phyloP scores from a whole-genome alignment of 2,329 filamentous ascomycete genomes.

The Penicillium thymicola region DNA sequence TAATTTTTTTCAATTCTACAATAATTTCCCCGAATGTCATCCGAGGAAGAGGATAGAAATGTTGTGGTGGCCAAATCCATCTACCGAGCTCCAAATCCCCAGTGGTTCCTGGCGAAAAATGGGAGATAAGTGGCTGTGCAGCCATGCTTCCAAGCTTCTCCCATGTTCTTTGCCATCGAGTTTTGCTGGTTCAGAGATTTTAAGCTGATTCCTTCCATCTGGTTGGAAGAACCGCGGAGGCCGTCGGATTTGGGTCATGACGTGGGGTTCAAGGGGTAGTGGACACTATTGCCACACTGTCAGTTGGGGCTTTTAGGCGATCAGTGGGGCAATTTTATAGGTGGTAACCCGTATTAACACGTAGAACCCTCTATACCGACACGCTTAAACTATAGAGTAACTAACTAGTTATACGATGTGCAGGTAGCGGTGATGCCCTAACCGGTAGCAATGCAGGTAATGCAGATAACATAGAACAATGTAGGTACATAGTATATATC shows the following conservation, averaged over 20 bases:
- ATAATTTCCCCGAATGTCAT: neutral
- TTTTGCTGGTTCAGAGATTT: neutral
- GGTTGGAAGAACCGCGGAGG: conserved; percentile 15
- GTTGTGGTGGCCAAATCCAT: conserved; percentile 4
- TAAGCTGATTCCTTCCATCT: neutral
- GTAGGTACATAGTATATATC: neutral
- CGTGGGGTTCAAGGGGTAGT: conserved; percentile 6
- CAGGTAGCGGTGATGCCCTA: conserved; percentile 3
- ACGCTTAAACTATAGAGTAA: too few species aligned
- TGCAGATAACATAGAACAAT: neutral
- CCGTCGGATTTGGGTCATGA: conserved; percentile 12
- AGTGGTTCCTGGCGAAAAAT: conserved; percentile 5
- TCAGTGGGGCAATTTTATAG: neutral
- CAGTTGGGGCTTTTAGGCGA: neutral
- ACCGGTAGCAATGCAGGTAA: neutral
- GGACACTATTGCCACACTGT: conserved; percentile 11
- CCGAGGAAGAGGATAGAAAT: neutral
- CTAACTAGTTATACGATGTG: neutral
- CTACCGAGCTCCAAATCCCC: neutral
- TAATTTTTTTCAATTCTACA: neutral
- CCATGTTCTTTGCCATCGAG: conserved; percentile 7
- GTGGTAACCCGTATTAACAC: neutral
- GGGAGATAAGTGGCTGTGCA: neutral
- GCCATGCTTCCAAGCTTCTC: conserved; percentile 6
- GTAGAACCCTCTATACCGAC: neutral